Conservation (phyloP, 805 yeast species). For the Soucietia sequanensis region DNA sequence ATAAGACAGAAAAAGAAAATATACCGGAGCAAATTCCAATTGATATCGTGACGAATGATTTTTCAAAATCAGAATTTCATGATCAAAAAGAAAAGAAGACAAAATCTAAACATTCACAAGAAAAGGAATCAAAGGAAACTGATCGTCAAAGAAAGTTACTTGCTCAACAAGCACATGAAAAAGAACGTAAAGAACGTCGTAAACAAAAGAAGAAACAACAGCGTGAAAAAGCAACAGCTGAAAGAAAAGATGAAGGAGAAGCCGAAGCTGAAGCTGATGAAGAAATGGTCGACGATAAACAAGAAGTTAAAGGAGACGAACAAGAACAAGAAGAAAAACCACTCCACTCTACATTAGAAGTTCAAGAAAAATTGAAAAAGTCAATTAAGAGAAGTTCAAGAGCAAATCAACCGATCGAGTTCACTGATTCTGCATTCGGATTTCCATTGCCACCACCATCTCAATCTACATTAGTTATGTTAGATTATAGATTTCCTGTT, state of each 20-base stretch:
- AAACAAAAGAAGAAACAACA: neutral
- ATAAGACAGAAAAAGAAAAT: too few relatives aligned
- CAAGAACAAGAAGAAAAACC: constrained; percentile 20
- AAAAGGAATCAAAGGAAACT: neutral
- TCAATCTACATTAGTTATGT: constrained; percentile 72
- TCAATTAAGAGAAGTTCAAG: constrained; percentile 40
- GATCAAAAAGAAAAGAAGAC: too few relatives aligned
- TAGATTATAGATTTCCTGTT: constrained; percentile 84
- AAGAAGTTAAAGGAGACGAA: too few relatives aligned
- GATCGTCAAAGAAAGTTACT: too few relatives aligned
- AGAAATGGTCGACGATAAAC: too few relatives aligned
- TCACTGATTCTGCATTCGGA: constrained; percentile 80
- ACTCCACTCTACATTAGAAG: constrained; percentile 33
- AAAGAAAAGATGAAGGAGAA: neutral
- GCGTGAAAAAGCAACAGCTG: neutral
- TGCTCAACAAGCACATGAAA: neutral
- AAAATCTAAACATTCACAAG: constrained; percentile 3
- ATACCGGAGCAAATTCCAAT: neutral
- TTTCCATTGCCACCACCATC: constrained; percentile 84
- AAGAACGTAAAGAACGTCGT: constrained; percentile 1
- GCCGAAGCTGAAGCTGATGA: constrained; percentile 1
- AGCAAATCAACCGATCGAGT: constrained; percentile 47
- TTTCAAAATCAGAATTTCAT: neutral
- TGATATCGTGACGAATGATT: neutral
- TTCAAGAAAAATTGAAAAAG: constrained; percentile 43